Conservation (phyloP, 495 filamentous ascomycete species). For the Penicillium turbatum region DNA sequence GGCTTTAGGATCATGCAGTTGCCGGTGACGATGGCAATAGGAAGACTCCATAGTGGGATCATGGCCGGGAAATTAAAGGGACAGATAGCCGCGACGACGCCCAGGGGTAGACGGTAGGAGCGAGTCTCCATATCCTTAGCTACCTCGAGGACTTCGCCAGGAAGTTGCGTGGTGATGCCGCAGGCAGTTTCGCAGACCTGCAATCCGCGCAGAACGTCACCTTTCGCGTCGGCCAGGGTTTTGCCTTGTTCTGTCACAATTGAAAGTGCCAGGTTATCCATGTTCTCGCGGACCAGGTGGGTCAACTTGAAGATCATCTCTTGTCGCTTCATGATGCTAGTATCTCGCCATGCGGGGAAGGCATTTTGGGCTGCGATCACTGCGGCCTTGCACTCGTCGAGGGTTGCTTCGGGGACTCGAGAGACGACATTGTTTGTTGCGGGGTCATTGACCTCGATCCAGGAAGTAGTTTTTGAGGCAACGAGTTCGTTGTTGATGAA, state of each 20-base stretch:
- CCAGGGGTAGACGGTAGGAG: constrained; percentile 86
- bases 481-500: constrained; percentile 91
- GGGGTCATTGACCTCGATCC: constrained; percentile 91
- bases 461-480: constrained; percentile 67
- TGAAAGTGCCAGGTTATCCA: constrained; percentile 89
- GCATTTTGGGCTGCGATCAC: constrained; percentile 84
- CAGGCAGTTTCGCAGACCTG: constrained; percentile 97
- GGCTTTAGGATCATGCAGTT: constrained; percentile 95
- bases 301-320: constrained; percentile 98
- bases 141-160: constrained; percentile 92
- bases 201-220: constrained; percentile 89
- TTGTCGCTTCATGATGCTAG: constrained; percentile 80
- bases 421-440: constrained; percentile 98
- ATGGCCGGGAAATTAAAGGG: constrained; percentile 99
- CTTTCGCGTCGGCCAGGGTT: constrained; percentile 91
- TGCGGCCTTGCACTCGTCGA: constrained; percentile 80
- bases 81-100: constrained; percentile 93
- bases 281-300: constrained; percentile 81
- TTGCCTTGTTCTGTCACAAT: constrained; percentile 98
- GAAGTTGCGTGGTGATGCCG: constrained; percentile 87
- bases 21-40: constrained; percentile 90
- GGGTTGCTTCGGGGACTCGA: constrained; percentile 88
- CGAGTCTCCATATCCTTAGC: constrained; percentile 99
- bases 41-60: constrained; percentile 97
- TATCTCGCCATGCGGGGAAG: constrained; percentile 81